Evolutionary conservation across 2,329 filamentous ascomycete genomes (phyloP), one percentile per base, ranked within the genome.

Genomic region (Ophiostoma ulmi): DNA sequence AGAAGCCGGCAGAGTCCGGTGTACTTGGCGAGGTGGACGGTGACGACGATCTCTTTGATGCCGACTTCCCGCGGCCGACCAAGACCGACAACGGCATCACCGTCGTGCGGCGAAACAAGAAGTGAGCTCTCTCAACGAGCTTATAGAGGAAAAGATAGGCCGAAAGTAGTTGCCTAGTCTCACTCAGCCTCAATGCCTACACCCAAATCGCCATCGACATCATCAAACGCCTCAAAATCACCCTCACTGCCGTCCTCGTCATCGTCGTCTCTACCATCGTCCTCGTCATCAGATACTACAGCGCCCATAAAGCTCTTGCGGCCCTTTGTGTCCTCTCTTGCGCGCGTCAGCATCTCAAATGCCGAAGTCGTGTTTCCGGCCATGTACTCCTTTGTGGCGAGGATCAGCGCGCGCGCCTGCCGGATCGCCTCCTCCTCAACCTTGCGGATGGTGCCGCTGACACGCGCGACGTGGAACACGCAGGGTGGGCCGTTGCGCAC

Each of bases 361-460:
- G 78, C 75, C 31, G 74, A 74, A 7, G 75, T 70, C 38, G 71
- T 78, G 75, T 77, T 81, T 72, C 75, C 80, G 75, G 78, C 80
- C 77, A 80, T 81, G 65, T 79, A 83, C 38, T 85, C 85, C 77
- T 86, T 86, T 69, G 90, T 88, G 39, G 88, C 86, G 63, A 91
- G 82, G 72, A 97, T 89, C 71, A 93, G 86, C 71, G 85, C 83
- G 75, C 91, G 89, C 61, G 93, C 92, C 72, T 92, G 85, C 4
- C 89, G 86, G 76, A 98, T 91, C 48, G 93, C 93, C 79, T 97
- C 94, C 78, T 97, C 90, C 80, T 98, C 94, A 2, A 89, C 90
- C 80, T 97, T 97, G 75, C 90, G 90, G 76, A 99, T 97, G 3
- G 95, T 99, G 20, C 94, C 95, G 74, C 92, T 95, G 17, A 97